A percentile compares a stretch with the other conserved stretches of the same genome.
Conservation (phyloP, 805 yeast species). For the Starmerella apis region DNA sequence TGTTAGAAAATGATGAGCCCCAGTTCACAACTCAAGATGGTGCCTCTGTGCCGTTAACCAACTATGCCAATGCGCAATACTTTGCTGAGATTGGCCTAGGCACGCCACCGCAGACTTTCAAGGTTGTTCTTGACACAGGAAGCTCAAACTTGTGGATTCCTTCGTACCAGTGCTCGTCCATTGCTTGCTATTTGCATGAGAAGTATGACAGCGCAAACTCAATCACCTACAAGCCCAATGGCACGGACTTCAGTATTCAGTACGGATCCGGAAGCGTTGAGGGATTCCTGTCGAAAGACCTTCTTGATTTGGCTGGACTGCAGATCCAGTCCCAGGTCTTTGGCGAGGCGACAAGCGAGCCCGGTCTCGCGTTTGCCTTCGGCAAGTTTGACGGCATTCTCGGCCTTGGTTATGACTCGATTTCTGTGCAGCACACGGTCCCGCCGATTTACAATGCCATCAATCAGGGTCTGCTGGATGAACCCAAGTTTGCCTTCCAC, state of each 20-base stretch:
- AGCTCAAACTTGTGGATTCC: constrained; percentile 98
- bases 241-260: constrained; percentile 70
- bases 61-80: constrained; percentile 93
- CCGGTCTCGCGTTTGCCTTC: constrained; percentile 95
- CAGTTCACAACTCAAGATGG: constrained; percentile 10
- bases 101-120: constrained; percentile 86
- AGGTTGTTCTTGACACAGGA: constrained; percentile 93
- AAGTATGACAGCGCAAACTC: constrained; percentile 80
- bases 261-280: constrained; percentile 91
- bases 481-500: constrained; percentile 78
- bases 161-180: constrained; percentile 71
- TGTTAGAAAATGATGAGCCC: constrained; percentile 14
- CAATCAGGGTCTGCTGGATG: constrained; percentile 67
- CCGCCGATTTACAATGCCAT: constrained; percentile 93
- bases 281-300: constrained; percentile 85
- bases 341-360: constrained; percentile 95
- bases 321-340: constrained; percentile 80
- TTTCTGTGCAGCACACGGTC: constrained; percentile 76
- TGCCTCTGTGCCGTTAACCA: constrained; percentile 61
- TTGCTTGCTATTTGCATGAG: constrained; percentile 89
- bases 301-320: constrained; percentile 71
- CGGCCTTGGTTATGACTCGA: constrained; percentile 88
- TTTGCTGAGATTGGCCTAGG: constrained; percentile 85
- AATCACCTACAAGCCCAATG: constrained; percentile 77
- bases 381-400: constrained; percentile 97